Evolutionary conservation across 768 basidiomycete species (phyloP).

Genomic region (Obba rivulosa): DNA sequence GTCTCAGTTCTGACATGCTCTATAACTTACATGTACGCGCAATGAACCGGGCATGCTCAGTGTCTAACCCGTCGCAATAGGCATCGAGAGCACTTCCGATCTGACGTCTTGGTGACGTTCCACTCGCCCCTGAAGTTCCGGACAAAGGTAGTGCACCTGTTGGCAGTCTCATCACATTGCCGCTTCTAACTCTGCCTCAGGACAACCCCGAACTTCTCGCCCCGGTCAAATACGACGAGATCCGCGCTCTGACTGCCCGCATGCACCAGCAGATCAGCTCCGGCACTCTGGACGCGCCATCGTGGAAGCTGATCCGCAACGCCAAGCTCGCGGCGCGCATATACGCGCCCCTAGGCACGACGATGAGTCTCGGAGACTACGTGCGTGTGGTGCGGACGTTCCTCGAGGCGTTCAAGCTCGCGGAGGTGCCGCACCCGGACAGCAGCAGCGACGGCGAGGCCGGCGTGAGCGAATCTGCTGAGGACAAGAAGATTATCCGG

Average conservation of each 20-base stretch:
- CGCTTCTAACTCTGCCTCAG: conserved; percentile 33
- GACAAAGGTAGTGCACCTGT: conserved; percentile 40
- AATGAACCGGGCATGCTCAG: neutral
- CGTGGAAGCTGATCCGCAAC: conserved; percentile 72
- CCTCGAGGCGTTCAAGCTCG: conserved; percentile 65
- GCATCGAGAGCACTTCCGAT: conserved; percentile 84
- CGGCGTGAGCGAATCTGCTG: conserved; percentile 14
- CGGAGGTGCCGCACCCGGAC: conserved; percentile 10
- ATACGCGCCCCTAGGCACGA: conserved; percentile 85
- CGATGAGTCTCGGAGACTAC: conserved; percentile 80
- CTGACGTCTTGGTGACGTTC: conserved; percentile 82
- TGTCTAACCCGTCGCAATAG: conserved; percentile 29
- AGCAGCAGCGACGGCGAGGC: conserved; percentile 16
- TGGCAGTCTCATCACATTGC: neutral
- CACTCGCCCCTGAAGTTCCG: conserved; percentile 63
- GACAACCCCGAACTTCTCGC: conserved; percentile 65
- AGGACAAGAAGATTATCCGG: conserved; percentile 21
- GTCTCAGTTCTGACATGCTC: conserved; percentile 73
- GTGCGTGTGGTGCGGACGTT: conserved; percentile 73
- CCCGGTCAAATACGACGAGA: conserved; percentile 56
- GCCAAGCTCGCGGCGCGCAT: conserved; percentile 76
- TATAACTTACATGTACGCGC: conserved; percentile 69
- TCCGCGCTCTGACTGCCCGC: conserved; percentile 54
- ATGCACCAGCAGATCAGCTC: conserved; percentile 68
- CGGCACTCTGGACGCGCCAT: conserved; percentile 80